Conservation (phyloP, 257 asterid species). For the Plantago ovata region DNA sequence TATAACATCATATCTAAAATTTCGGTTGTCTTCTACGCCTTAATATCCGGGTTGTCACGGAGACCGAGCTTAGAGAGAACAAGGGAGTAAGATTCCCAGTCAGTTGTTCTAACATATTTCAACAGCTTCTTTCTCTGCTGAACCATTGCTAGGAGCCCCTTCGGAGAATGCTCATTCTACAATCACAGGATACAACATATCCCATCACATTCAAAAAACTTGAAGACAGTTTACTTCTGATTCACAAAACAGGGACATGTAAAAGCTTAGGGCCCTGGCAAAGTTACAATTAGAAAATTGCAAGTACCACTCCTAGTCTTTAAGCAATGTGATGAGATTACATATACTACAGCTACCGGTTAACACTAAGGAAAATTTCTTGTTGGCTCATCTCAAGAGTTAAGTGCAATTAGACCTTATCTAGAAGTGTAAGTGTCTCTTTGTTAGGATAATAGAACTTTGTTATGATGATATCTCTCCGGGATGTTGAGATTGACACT, state of each 20-base stretch:
- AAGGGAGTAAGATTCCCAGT: constrained; percentile 76
- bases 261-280: not conserved
- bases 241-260: not conserved
- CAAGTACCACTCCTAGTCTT: no score
- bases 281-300: no score
- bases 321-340: no score
- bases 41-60: constrained; percentile 61
- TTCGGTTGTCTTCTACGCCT: constrained; percentile 29
- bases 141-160: constrained; percentile 73
- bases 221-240: constrained; percentile 5
- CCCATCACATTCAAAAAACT: not conserved
- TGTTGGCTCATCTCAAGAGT: no score
- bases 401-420: no score
- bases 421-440: no score
- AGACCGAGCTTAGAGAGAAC: constrained; percentile 76
- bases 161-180: constrained; percentile 85
- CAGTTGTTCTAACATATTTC: constrained; percentile 73
- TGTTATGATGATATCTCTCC: no score
- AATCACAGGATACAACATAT: constrained; percentile 10
- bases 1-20: not conserved
- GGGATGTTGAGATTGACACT: no score
- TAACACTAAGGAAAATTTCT: no score
- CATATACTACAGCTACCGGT: no score
- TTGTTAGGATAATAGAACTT: no score
- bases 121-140: constrained; percentile 69